Evolutionary conservation across 352 stramenopile species (phyloP).

Genomic region (Globisporangium camurandrum): DNA sequence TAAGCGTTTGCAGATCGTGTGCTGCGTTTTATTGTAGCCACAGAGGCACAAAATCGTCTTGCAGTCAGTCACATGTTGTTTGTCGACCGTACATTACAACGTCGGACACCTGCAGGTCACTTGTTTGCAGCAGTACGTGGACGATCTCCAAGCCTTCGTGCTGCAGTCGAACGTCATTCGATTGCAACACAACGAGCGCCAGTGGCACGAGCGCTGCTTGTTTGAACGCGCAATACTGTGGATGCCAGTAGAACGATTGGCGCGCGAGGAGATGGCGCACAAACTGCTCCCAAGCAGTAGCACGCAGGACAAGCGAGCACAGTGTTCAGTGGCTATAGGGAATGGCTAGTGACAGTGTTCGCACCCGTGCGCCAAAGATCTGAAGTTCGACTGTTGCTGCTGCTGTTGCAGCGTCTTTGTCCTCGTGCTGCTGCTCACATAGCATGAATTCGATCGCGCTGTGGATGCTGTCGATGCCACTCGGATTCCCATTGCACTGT

Average conservation of each 20-base stretch:
- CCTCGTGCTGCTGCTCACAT: too few species aligned
- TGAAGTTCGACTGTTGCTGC: too few species aligned
- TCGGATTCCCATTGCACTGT: slow-evolving; percentile 44
- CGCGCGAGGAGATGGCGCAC: slow-evolving; percentile 42
- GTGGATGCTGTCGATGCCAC: slow-evolving; percentile 19
- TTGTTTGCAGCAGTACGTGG: slow-evolving; percentile 32
- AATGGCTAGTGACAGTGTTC: too few species aligned
- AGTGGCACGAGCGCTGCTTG: slow-evolving; percentile 29
- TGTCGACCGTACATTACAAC: background rate
- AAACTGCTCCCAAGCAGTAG: slow-evolving; percentile 34
- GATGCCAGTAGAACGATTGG: slow-evolving; percentile 44
- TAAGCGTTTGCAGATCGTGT: slow-evolving; percentile 31
- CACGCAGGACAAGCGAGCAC: too few species aligned
- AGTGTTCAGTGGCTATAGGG: too few species aligned
- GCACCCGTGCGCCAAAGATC: slow-evolving; percentile 47
- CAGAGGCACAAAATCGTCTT: background rate
- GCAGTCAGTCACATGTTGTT: too few species aligned
- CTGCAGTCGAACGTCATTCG: slow-evolving; percentile 30
- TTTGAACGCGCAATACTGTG: slow-evolving; percentile 24
- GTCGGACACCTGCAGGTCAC: slow-evolving; percentile 28
- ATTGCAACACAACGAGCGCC: slow-evolving; percentile 25
- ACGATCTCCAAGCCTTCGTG: slow-evolving; percentile 58
- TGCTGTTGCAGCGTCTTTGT: slow-evolving; percentile 17
- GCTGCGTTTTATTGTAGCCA: background rate
- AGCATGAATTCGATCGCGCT: slow-evolving; percentile 39